Conservation (phyloP, 1,139 yeast genomes). For the Yamadazyma taylorii region DNA sequence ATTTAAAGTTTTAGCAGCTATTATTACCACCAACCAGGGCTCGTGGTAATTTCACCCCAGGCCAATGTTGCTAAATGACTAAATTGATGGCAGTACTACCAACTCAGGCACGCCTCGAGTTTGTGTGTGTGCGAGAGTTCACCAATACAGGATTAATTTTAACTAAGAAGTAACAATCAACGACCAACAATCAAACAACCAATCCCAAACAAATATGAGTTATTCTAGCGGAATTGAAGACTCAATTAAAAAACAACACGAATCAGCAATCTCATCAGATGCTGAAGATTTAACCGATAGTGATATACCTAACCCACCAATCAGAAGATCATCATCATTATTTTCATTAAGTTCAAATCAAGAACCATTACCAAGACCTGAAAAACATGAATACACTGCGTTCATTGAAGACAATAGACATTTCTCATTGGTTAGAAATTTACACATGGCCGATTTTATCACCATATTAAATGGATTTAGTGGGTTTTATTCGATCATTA, state of each 20-base stretch:
- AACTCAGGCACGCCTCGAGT: no score
- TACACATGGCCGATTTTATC: slow-evolving; percentile 94
- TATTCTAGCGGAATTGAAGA: slow-evolving; percentile 8
- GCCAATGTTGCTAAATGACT: no score
- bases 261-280: slow-evolving; percentile 41
- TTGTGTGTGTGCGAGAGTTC: no score
- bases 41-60: no score
- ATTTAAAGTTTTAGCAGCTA: no score
- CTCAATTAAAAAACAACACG: slow-evolving; percentile 19
- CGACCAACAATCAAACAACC: not conserved
- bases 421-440: slow-evolving; percentile 69
- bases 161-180: no score
- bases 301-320: slow-evolving; percentile 22
- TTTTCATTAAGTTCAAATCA: slow-evolving; percentile 43
- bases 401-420: slow-evolving; percentile 81
- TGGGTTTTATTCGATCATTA: slow-evolving; percentile 87
- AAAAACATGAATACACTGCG: slow-evolving; percentile 71
- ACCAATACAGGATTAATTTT: no score
- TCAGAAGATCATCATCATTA: slow-evolving; percentile 46
- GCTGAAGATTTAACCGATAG: slow-evolving; percentile 25
- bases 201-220: slow-evolving; percentile 6
- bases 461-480: slow-evolving; percentile 87
- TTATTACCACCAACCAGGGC: no score
- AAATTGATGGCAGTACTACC: no score
- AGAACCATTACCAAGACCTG: slow-evolving; percentile 55